These are phyloP conservation scores for Blastobotrys arbuscula DNA, from an alignment of 1,139 yeast species.

Conservation along the genomic window DNA sequence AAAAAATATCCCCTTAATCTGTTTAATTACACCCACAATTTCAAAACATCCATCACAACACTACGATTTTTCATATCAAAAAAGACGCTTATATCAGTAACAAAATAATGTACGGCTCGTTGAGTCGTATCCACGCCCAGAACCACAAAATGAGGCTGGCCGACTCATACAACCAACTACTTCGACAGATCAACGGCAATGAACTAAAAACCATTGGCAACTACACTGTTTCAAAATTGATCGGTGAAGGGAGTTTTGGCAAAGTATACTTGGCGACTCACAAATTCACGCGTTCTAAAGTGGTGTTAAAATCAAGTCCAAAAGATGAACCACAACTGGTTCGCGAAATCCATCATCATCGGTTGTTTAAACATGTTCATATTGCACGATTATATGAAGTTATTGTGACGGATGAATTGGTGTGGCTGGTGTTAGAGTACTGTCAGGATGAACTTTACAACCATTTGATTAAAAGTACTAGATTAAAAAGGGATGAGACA, in stretches of 20 bases:
- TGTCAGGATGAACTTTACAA: constrained; percentile 84
- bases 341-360: constrained; percentile 83
- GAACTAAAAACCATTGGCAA: constrained; percentile 66
- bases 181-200: constrained; percentile 48
- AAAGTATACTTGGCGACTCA: constrained; percentile 83
- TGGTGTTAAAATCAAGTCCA: constrained; percentile 82
- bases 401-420: constrained; percentile 67
- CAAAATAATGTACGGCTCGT: constrained; percentile 27
- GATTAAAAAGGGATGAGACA: constrained; percentile 49
- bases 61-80: too few relatives aligned
- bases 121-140: constrained; percentile 27
- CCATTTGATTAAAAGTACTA: constrained; percentile 48
- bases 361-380: constrained; percentile 77
- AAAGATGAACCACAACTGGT: constrained; percentile 84
- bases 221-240: constrained; percentile 60
- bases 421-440: constrained; percentile 87
- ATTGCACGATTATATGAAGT: constrained; percentile 84
- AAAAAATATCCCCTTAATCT: too few relatives aligned
- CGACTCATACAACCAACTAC: constrained; percentile 59
- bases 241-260: constrained; percentile 92
- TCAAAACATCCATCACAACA: too few relatives aligned
- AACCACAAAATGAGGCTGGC: constrained; percentile 43
- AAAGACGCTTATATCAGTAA: too few relatives aligned
- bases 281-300: constrained; percentile 62
- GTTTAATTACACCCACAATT: neutral